phyloP scores from a whole-genome alignment of 306 rosid genomes.

The Medicago truncatula region MtrunA17r5.0-ANR NC_053045.1:45137501-45138000 shows the following conservation, averaged over 20 bases:
- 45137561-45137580: background rate
- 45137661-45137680: too few relatives aligned
- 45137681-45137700: too few relatives aligned
- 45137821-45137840: conserved; percentile 6
- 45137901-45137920: conserved; percentile 7
- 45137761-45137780: background rate
- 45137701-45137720: too few relatives aligned
- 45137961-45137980: background rate
- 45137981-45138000: too few relatives aligned
- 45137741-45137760: conserved; percentile 17
- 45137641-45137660: too few relatives aligned
- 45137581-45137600: background rate
- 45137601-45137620: too few relatives aligned
- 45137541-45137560: background rate
- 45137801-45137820: background rate
- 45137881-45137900: background rate
- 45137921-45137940: background rate
- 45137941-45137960: too few relatives aligned
- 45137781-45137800: background rate
- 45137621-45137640: too few relatives aligned
- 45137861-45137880: conserved; percentile 27
- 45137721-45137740: background rate
- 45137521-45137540: background rate
- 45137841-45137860: conserved; percentile 24
- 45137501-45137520: conserved; percentile 11